phyloP scores from a whole-genome alignment of 2,329 filamentous ascomycete genomes.

The Ophiostoma perfectum region DNA sequence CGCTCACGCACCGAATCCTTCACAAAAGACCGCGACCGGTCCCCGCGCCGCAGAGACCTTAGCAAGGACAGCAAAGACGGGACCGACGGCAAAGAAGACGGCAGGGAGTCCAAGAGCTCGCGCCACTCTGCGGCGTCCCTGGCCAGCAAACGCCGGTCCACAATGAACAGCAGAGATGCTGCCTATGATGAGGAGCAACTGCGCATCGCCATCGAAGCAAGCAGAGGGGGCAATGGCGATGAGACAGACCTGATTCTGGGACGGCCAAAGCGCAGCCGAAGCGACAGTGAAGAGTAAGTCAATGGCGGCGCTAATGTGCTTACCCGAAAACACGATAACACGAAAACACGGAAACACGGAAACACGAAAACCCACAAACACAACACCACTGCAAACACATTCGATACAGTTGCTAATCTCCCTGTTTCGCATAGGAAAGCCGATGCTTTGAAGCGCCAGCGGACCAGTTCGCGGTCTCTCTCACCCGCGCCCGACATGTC shows the following conservation, averaged over 20 bases:
- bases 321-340: too few relatives aligned
- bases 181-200: constrained; percentile 96
- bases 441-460: constrained; percentile 69
- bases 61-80: constrained; percentile 50
- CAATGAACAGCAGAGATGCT: constrained; percentile 93
- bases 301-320: neutral
- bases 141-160: constrained; percentile 78
- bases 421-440: constrained; percentile 47
- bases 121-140: constrained; percentile 48
- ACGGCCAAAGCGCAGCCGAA: constrained; percentile 75
- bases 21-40: constrained; percentile 56
- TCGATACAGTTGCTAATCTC: neutral
- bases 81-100: constrained; percentile 16
- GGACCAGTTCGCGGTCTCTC: constrained; percentile 71
- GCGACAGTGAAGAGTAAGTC: constrained; percentile 90
- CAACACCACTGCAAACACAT: neutral
- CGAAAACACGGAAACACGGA: constrained; percentile 16
- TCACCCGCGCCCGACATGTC: constrained; percentile 51
- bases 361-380: neutral
- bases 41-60: constrained; percentile 47
- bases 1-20: constrained; percentile 60
- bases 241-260: constrained; percentile 49
- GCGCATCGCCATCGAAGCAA: constrained; percentile 86
- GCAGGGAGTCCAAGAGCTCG: constrained; percentile 32
- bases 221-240: constrained; percentile 68